Percentiles rank a stretch among this genome's conserved stretches.
Conservation (phyloP, 2,329 filamentous ascomycete species). For the Aspergillus aculeatinus region DNA sequence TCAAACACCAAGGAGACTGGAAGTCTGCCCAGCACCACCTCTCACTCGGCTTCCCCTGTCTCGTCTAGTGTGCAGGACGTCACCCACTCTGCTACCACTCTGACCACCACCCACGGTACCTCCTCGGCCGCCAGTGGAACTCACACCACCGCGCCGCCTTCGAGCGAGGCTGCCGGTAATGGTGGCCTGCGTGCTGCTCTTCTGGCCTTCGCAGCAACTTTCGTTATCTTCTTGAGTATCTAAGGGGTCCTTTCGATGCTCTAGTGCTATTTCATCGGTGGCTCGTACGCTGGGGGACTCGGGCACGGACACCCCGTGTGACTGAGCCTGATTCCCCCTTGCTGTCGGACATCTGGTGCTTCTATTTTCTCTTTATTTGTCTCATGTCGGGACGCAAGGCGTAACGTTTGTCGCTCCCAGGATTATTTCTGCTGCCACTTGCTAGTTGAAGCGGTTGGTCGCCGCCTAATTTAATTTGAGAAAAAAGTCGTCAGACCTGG, state of each 20-base stretch:
- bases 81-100: neutral
- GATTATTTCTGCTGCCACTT: slow-evolving; percentile 9
- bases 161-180: slow-evolving; percentile 19
- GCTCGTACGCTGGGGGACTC: neutral
- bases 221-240: slow-evolving; percentile 4
- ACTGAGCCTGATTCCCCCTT: slow-evolving; percentile 5
- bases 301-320: slow-evolving; percentile 5
- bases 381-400: slow-evolving; percentile 4
- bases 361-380: neutral
- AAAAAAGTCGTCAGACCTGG: slow-evolving; percentile 4
- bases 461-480: slow-evolving; percentile 10
- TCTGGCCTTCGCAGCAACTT: slow-evolving; percentile 6
- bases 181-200: neutral
- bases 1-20: neutral
- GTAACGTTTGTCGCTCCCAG: neutral
- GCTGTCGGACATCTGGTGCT: slow-evolving; percentile 4
- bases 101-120: neutral
- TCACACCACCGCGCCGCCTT: slow-evolving; percentile 16
- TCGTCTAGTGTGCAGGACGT: neutral
- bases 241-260: neutral
- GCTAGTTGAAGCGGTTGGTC: slow-evolving; percentile 4
- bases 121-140: slow-evolving; percentile 5
- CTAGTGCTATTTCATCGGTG: neutral
- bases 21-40: neutral
- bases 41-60: neutral